Evolutionary conservation across 352 stramenopile species (phyloP).

Genomic region (Phytophthora niederhauseri): DNA sequence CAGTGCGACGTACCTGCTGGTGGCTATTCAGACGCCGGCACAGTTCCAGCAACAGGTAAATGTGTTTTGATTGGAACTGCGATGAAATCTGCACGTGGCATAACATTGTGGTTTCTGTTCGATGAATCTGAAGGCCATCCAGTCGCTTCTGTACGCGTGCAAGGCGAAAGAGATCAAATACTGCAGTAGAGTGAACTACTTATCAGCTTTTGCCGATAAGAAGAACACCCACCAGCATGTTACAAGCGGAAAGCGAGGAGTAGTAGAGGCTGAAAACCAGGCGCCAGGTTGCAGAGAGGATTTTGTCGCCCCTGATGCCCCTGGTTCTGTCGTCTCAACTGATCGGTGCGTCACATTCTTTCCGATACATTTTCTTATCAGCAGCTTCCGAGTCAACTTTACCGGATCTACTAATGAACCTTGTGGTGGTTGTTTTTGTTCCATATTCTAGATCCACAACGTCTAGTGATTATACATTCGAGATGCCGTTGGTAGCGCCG

Average conservation of each 20-base stretch:
- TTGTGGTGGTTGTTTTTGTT: neutral
- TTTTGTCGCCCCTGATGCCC: neutral
- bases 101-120: neutral
- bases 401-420: neutral
- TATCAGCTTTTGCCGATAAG: conserved; percentile 35
- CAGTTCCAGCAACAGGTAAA: conserved; percentile 71
- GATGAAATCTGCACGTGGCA: neutral
- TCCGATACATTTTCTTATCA: too few relatives aligned
- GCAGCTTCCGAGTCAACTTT: too few relatives aligned
- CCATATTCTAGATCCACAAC: conserved; percentile 34
- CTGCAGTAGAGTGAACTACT: conserved; percentile 36
- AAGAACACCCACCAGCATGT: neutral
- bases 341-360: conserved; percentile 4
- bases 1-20: conserved; percentile 56
- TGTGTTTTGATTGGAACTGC: neutral
- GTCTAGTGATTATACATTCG: conserved; percentile 37
- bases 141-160: conserved; percentile 79
- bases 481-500: conserved; percentile 14
- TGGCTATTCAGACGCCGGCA: conserved; percentile 62
- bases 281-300: conserved; percentile 15
- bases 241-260: conserved; percentile 6
- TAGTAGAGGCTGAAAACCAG: conserved; percentile 8
- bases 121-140: conserved; percentile 34
- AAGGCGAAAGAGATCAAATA: conserved; percentile 80
- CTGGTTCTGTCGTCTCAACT: neutral